These are phyloP conservation scores for Solanum etuberosum DNA, from an alignment of 257 asterid species.

Conservation along the genomic window DNA sequence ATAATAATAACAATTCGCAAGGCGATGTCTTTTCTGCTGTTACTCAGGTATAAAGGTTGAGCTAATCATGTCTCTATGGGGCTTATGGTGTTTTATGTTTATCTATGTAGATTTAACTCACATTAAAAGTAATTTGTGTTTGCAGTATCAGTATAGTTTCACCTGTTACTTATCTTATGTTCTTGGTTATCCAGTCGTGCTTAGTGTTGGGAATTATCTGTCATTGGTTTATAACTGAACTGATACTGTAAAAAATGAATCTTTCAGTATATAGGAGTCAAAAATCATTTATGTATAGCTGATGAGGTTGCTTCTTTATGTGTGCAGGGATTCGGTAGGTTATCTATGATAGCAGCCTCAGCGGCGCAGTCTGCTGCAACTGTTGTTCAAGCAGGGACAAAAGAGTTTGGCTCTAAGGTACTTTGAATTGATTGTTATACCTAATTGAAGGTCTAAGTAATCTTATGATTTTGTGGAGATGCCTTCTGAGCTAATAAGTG, in stretches of 20 bases:
- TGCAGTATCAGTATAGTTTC: not conserved
- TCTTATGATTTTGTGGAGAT: not conserved
- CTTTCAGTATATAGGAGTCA: not conserved
- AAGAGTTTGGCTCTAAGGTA: constrained; percentile 75
- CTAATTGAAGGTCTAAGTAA: not conserved
- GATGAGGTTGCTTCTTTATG: not conserved
- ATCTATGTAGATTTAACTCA: not conserved
- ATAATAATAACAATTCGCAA: constrained; percentile 13
- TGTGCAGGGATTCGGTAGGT: constrained; percentile 69
- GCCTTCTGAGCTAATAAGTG: not conserved
- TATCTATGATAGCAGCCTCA: constrained; percentile 77
- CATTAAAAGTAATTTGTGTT: not conserved
- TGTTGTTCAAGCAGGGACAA: constrained; percentile 82
- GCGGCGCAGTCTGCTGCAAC: constrained; percentile 83
- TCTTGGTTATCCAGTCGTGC: not conserved
- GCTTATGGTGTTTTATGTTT: not conserved
- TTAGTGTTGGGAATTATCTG: not conserved
- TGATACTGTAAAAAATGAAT: not conserved
- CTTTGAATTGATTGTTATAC: not conserved
- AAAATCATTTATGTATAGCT: not conserved
- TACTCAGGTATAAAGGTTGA: constrained; percentile 42
- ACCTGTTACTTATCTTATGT: not conserved
- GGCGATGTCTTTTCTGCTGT: constrained; percentile 74
- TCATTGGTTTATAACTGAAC: not conserved
- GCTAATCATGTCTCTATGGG: not conserved